Conservation (phyloP, 345 rosid genomes). For the Aethionema arabicum region DNA sequence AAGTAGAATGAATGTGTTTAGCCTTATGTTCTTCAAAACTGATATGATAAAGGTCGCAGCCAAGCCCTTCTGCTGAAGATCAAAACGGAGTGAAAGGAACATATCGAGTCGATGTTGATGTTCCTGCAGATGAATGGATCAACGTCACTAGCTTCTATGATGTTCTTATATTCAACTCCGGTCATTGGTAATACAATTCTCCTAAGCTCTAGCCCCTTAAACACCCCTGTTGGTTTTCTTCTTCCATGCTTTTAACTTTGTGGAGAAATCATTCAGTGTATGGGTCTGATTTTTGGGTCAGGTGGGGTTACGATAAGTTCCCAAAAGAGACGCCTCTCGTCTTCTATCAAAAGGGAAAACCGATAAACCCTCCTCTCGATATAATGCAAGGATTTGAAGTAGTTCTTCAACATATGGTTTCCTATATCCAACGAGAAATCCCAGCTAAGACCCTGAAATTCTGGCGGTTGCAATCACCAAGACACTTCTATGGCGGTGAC, state of each 20-base stretch:
- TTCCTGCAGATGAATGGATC: slow-evolving; percentile 85
- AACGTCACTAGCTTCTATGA: slow-evolving; percentile 64
- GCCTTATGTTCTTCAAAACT: slow-evolving; percentile 49
- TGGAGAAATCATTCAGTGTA: slow-evolving; percentile 8
- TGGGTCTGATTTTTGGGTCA: slow-evolving; percentile 26
- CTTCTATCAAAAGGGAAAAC: slow-evolving; percentile 63
- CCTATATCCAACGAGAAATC: slow-evolving; percentile 55
- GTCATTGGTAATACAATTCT: slow-evolving; percentile 65
- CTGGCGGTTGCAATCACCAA: slow-evolving; percentile 94
- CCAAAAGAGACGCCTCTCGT: slow-evolving; percentile 85
- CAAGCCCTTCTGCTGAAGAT: slow-evolving; percentile 37
- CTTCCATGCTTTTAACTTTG: slow-evolving; percentile 7
- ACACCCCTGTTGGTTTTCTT: background rate
- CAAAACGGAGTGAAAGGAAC: slow-evolving; percentile 51
- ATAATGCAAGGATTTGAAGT: slow-evolving; percentile 69
- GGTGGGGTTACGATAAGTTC: slow-evolving; percentile 96
- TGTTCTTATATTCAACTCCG: slow-evolving; percentile 83
- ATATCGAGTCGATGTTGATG: slow-evolving; percentile 81
- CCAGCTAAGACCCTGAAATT: slow-evolving; percentile 66
- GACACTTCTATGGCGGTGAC: slow-evolving; percentile 88
- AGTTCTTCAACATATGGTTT: slow-evolving; percentile 72
- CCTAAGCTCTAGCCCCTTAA: background rate
- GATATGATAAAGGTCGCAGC: slow-evolving; percentile 84
- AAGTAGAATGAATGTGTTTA: slow-evolving; percentile 5
- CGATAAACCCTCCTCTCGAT: slow-evolving; percentile 67